Evolutionary conservation across 1,284 basidiomycete species (phyloP).

Genomic region (Rhodotorula sp.): DNA sequence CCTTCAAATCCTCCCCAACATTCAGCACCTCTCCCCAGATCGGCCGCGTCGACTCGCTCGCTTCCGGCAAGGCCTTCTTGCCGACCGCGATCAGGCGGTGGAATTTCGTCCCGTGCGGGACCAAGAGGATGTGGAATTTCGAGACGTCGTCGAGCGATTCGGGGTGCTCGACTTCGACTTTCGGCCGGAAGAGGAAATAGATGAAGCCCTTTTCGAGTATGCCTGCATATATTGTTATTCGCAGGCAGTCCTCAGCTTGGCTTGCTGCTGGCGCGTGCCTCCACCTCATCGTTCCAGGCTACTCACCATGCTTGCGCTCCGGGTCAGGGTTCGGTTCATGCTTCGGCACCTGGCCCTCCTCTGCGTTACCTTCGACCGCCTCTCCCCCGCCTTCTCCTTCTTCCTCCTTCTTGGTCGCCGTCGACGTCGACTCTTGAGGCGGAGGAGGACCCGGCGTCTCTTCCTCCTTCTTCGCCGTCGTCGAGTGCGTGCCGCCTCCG

Average conservation of each 20-base stretch:
- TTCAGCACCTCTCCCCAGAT: conserved; percentile 38
- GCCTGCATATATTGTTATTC: conserved; percentile 27
- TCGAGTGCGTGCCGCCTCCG: too few relatives aligned
- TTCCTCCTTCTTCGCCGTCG: conserved; percentile 12
- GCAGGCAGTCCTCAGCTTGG: too few relatives aligned
- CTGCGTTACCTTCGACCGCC: conserved; percentile 10
- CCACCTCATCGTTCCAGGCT: too few relatives aligned
- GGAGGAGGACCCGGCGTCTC: conserved; percentile 10
- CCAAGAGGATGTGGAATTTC: conserved; percentile 62
- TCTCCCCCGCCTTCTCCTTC: conserved; percentile 1
- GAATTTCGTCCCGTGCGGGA: conserved; percentile 57
- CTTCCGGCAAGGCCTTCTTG: conserved; percentile 63
- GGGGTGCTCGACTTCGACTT: conserved; percentile 60
- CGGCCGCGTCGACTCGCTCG: conserved; percentile 40
- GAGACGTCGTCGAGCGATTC: conserved; percentile 61
- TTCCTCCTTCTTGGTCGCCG: not conserved
- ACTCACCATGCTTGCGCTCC: conserved; percentile 30
- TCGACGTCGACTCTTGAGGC: not conserved
- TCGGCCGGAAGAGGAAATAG: conserved; percentile 67
- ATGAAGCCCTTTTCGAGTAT: conserved; percentile 52
- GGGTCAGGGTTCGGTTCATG: conserved; percentile 16
- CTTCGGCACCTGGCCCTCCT: conserved; percentile 11
- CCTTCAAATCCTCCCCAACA: conserved; percentile 58
- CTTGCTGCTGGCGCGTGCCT: too few relatives aligned
- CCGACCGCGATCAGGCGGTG: conserved; percentile 62